Evolutionary conservation across 352 stramenopile genomes (phyloP).

Genomic region (Pythium monospermum): DNA sequence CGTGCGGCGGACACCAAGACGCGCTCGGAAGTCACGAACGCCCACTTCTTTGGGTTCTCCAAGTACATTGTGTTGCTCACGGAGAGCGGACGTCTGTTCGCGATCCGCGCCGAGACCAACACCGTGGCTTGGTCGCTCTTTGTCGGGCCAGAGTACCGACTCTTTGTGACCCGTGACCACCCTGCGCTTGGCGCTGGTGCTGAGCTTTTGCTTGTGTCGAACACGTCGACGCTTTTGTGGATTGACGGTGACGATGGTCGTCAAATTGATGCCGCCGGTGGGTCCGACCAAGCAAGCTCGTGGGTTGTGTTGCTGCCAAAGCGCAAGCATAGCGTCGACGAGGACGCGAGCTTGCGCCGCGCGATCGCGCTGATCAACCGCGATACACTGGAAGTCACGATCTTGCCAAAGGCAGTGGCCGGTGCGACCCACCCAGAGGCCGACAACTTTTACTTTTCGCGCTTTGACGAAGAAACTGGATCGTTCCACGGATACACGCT

Average conservation of each 20-base stretch:
- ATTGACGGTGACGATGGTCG: conserved; percentile 65
- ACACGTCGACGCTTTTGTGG: conserved; percentile 54
- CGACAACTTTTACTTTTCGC: conserved; percentile 79
- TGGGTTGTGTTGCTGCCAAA: conserved; percentile 76
- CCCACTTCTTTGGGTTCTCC: conserved; percentile 79
- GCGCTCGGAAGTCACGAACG: conserved; percentile 54
- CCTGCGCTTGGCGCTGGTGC: conserved; percentile 63
- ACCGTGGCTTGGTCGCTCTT: conserved; percentile 67
- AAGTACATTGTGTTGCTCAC: conserved; percentile 78
- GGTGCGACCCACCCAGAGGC: conserved; percentile 44
- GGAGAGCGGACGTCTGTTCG: conserved; percentile 75
- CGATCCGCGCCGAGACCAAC: conserved; percentile 69
- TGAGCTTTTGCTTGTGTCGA: conserved; percentile 67
- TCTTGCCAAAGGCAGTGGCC: conserved; percentile 46
- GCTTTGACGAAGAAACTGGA: conserved; percentile 43
- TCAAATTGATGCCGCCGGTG: conserved; percentile 32
- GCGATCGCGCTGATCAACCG: conserved; percentile 53
- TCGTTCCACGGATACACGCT: conserved; percentile 57
- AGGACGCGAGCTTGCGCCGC: conserved; percentile 47
- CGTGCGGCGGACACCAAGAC: conserved; percentile 23
- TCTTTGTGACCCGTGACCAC: conserved; percentile 77
- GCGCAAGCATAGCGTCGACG: conserved; percentile 63
- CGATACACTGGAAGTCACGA: conserved; percentile 42
- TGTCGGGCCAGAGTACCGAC: conserved; percentile 59
- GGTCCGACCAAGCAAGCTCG: conserved; percentile 19